Percentiles rank a stretch among this genome's conserved stretches.
Conservation (phyloP, 805 yeast genomes). For the Metahyphopichia silvanorum region DNA sequence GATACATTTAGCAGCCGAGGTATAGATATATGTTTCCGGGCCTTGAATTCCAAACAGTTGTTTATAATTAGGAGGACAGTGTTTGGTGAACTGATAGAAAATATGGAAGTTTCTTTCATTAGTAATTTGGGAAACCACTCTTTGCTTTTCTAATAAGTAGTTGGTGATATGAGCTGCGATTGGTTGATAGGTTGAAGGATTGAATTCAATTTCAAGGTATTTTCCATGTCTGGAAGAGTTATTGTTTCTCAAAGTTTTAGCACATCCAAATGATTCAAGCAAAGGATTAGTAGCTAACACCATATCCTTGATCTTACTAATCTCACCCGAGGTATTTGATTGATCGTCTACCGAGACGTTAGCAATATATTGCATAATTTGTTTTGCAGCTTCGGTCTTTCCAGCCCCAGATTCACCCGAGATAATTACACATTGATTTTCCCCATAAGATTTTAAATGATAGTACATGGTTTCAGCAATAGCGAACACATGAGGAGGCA, state of each 20-base stretch:
- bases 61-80: conserved; percentile 81
- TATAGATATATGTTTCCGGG: conserved; percentile 90
- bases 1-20: conserved; percentile 82
- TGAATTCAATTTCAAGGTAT: conserved; percentile 87
- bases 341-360: conserved; percentile 65
- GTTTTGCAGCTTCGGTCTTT: conserved; percentile 95
- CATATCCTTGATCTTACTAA: conserved; percentile 91
- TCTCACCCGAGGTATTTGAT: conserved; percentile 56
- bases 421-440: conserved; percentile 94
- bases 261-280: conserved; percentile 90
- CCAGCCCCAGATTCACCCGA: conserved; percentile 99
- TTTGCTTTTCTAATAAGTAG: conserved; percentile 87
- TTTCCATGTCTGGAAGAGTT: conserved; percentile 92
- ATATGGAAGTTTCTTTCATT: conserved; percentile 96
- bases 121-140: conserved; percentile 93
- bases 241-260: conserved; percentile 84
- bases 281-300: conserved; percentile 95
- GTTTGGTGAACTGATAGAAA: conserved; percentile 92
- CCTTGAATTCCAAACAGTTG: conserved; percentile 85
- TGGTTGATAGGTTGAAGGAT: conserved; percentile 71
- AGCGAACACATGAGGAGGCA: conserved; percentile 97
- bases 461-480: conserved; percentile 97
- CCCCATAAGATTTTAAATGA: conserved; percentile 89
- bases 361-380: conserved; percentile 96
- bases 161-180: conserved; percentile 95